These are phyloP conservation scores for Rhodotorula kratochvilovae DNA, from an alignment of 768 basidiomycete species.

Conservation along the genomic window DNA sequence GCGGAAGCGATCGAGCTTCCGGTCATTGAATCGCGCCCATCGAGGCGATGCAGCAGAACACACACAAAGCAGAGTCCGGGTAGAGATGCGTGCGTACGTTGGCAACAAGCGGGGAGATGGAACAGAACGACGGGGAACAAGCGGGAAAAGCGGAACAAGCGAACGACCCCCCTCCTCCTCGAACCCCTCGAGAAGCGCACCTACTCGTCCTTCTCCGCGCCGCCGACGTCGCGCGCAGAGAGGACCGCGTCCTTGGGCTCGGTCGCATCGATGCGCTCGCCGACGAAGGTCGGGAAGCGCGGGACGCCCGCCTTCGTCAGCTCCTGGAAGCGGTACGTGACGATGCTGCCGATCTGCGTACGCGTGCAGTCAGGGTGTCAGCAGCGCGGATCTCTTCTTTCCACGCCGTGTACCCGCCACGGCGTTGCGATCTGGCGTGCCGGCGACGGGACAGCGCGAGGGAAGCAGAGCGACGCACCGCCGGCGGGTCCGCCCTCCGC, in stretches of 20 bases:
- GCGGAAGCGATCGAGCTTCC: too few relatives aligned
- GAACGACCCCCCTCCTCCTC: too few relatives aligned
- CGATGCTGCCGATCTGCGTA: slow-evolving; percentile 36
- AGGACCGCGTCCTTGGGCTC: slow-evolving; percentile 23
- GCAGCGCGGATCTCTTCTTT: not conserved
- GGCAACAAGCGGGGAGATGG: too few relatives aligned
- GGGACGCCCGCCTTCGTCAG: slow-evolving; percentile 32
- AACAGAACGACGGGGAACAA: too few relatives aligned
- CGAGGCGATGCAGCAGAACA: too few relatives aligned
- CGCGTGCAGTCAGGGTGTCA: not conserved
- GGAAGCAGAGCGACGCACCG: not conserved
- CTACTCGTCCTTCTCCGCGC: not conserved
- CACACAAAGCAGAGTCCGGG: too few relatives aligned
- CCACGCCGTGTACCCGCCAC: not conserved
- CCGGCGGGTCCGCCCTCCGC: slow-evolving; percentile 26
- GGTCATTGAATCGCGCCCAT: too few relatives aligned
- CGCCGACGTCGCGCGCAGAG: not conserved
- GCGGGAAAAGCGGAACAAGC: too few relatives aligned
- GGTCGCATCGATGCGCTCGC: slow-evolving; percentile 26
- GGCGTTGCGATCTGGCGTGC: not conserved
- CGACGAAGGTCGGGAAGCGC: slow-evolving; percentile 40
- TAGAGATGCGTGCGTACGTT: too few relatives aligned
- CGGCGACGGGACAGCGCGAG: too few relatives aligned
- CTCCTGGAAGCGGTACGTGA: slow-evolving; percentile 37
- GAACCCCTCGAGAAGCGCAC: not conserved